Evolutionary conservation across 2,329 filamentous ascomycete species (phyloP).

Genomic region (Xylaria sp.): DNA sequence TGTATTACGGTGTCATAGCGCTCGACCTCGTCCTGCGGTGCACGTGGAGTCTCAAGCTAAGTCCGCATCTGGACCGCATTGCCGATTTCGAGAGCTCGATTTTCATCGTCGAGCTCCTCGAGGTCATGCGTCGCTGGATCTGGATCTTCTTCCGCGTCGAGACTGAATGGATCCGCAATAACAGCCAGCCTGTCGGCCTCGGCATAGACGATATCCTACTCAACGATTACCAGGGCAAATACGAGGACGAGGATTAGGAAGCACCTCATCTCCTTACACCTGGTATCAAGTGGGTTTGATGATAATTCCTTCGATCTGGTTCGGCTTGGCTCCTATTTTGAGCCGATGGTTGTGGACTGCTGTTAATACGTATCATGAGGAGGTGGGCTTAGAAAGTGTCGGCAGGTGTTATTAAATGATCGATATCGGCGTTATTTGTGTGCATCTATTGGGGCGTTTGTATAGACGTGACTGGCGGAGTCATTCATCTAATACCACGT

Average conservation of each 20-base stretch:
- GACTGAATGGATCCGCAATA: conserved; percentile 83
- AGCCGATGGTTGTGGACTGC: not conserved
- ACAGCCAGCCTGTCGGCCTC: conserved; percentile 56
- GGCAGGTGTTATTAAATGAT: conserved; percentile 1
- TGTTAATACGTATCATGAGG: conserved; percentile 32
- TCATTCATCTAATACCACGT: conserved; percentile 18
- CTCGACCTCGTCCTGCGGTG: conserved; percentile 85
- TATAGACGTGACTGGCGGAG: conserved; percentile 26
- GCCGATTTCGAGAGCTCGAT: conserved; percentile 89
- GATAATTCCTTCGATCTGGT: not conserved
- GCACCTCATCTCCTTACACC: conserved; percentile 15
- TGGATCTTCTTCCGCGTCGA: conserved; percentile 98
- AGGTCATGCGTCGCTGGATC: conserved; percentile 89
- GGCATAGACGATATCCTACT: conserved; percentile 77
- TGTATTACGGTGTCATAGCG: conserved; percentile 85
- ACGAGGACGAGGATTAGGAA: conserved; percentile 63
- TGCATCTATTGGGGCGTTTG: conserved; percentile 34
- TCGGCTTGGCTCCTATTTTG: not conserved
- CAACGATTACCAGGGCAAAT: conserved; percentile 73
- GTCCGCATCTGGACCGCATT: conserved; percentile 82
- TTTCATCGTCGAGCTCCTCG: conserved; percentile 86
- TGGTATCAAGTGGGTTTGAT: conserved; percentile 25
- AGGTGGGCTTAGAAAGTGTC: conserved; percentile 18
- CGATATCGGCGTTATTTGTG: conserved; percentile 28
- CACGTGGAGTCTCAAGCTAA: conserved; percentile 91